A percentile compares a stretch with the other conserved stretches of the same genome.
Conservation (phyloP, 1,139 yeast genomes). For the Blastobotrys raffinosifermentans region DNA sequence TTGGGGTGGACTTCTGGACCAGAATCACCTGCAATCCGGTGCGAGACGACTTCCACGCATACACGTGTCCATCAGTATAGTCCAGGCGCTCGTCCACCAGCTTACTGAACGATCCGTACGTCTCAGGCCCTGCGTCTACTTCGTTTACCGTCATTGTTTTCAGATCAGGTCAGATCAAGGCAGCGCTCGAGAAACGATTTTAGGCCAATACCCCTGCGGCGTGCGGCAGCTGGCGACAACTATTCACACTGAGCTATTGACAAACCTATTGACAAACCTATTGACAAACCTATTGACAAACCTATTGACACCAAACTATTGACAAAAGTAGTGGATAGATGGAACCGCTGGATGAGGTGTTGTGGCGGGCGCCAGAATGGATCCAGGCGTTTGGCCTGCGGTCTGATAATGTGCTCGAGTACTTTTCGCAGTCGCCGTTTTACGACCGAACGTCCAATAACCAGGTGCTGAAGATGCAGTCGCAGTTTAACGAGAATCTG, state of each 20-base stretch:
- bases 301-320: no score
- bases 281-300: no score
- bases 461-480: slow-evolving; percentile 92
- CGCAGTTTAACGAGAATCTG: slow-evolving; percentile 68
- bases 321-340: no score
- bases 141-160: background rate
- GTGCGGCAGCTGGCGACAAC: no score
- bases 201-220: no score
- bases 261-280: no score
- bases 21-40: slow-evolving; percentile 81
- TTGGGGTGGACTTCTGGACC: slow-evolving; percentile 76
- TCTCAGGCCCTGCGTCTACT: background rate
- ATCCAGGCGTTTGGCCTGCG: slow-evolving; percentile 75
- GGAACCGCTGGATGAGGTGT: slow-evolving; percentile 65
- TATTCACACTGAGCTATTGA: no score
- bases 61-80: slow-evolving; percentile 18
- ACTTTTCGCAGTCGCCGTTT: slow-evolving; percentile 89
- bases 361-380: slow-evolving; percentile 98
- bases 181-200: no score
- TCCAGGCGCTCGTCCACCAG: slow-evolving; percentile 24
- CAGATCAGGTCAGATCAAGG: no score
- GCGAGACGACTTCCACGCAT: slow-evolving; percentile 62
- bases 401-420: slow-evolving; percentile 86
- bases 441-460: slow-evolving; percentile 91
- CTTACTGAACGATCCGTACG: slow-evolving; percentile 15